phyloP scores from a whole-genome alignment of 2,329 filamentous ascomycete species.

The Colletotrichum simmondsii region DNA sequence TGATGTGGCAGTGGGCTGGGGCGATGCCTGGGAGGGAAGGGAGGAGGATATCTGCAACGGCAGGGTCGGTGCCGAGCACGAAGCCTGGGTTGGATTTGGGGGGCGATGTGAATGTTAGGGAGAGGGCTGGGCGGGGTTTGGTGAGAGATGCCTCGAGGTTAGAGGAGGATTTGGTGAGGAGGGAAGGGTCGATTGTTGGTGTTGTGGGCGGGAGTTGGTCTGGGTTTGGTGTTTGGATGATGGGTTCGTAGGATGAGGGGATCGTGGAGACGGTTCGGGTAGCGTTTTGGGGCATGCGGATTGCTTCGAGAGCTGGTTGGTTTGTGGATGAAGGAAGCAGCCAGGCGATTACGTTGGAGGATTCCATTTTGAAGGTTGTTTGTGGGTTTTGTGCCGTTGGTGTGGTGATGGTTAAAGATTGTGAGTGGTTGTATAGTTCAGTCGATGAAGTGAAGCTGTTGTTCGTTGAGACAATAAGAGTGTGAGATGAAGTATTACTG shows the following conservation, averaged over 20 bases:
- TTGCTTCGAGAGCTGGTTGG: conserved; percentile 29
- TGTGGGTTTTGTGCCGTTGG: neutral
- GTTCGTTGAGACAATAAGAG: neutral
- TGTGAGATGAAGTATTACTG: neutral
- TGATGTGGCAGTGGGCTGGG: conserved; percentile 49
- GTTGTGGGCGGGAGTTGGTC: neutral
- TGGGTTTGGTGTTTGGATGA: conserved; percentile 14
- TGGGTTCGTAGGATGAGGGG: conserved; percentile 17
- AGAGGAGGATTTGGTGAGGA: conserved; percentile 10
- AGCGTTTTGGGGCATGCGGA: conserved; percentile 29
- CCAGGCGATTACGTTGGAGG: conserved; percentile 35
- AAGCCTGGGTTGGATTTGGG: conserved; percentile 49
- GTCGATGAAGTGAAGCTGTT: neutral
- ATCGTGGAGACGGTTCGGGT: conserved; percentile 24
- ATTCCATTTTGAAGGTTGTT: conserved; percentile 5
- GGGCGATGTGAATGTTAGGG: conserved; percentile 47
- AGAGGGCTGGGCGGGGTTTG: conserved; percentile 42
- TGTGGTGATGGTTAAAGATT: neutral
- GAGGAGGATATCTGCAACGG: conserved; percentile 49
- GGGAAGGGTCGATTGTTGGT: conserved; percentile 27
- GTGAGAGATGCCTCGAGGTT: neutral
- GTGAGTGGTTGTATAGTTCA: neutral
- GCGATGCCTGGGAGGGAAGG: conserved; percentile 47
- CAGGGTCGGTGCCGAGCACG: conserved; percentile 50
- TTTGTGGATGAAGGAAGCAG: conserved; percentile 33